These are phyloP conservation scores for Clonostachys sp. DNA, from an alignment of 2,329 filamentous ascomycete genomes.

Conservation along the genomic window DNA sequence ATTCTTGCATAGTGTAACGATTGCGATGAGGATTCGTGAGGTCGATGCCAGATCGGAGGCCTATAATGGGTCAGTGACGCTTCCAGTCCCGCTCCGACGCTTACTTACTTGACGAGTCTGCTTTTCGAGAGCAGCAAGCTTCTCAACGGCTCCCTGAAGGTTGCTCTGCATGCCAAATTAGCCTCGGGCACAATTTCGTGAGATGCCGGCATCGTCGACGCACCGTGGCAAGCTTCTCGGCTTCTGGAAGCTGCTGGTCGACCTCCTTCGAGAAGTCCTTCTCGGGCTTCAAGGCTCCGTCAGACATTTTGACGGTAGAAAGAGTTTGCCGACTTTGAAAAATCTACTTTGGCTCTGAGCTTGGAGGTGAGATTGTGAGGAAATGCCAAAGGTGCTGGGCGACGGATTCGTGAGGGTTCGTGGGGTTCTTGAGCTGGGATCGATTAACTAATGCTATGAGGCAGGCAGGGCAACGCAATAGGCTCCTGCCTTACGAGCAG, in stretches of 20 bases:
- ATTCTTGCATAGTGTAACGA: constrained; percentile 93
- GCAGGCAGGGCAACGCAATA: constrained; percentile 25
- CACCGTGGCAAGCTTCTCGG: constrained; percentile 85
- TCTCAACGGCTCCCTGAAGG: constrained; percentile 85
- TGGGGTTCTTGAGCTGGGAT: constrained; percentile 2
- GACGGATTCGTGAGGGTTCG: not conserved
- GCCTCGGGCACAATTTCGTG: not conserved
- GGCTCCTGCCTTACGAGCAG: constrained; percentile 23
- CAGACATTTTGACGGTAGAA: constrained; percentile 59
- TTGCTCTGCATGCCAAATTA: constrained; percentile 50
- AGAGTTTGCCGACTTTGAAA: not conserved
- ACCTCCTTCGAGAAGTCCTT: constrained; percentile 98
- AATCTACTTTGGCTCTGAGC: not conserved
- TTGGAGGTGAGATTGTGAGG: not conserved
- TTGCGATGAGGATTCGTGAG: constrained; percentile 78
- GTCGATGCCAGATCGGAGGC: constrained; percentile 95
- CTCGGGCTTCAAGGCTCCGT: constrained; percentile 81
- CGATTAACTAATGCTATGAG: constrained; percentile 7
- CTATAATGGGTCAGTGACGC: constrained; percentile 34
- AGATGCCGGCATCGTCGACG: constrained; percentile 23
- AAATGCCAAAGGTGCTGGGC: not conserved
- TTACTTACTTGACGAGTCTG: constrained; percentile 83
- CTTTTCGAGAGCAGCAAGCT: constrained; percentile 88
- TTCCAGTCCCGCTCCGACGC: not conserved
- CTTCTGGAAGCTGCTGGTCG: constrained; percentile 86